Evolutionary conservation across 192 early-diverging fungal species (phyloP).

Genomic region (Coemansia sp.): DNA sequence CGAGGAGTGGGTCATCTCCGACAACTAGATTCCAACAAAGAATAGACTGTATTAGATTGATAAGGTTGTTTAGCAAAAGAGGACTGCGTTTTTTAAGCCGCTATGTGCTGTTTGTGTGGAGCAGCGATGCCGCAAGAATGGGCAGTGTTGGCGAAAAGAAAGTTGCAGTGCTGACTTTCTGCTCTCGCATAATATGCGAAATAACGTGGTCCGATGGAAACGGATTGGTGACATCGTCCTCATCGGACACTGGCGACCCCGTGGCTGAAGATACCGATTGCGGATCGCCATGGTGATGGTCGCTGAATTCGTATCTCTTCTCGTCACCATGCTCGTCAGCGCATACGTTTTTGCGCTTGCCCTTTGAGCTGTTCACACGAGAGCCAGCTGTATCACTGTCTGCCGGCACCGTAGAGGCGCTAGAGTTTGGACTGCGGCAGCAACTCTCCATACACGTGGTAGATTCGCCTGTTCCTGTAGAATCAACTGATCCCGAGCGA

Average conservation of each 20-base stretch:
- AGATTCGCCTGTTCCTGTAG: conserved; percentile 21
- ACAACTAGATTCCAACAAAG: conserved; percentile 56
- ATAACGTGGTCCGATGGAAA: conserved; percentile 53
- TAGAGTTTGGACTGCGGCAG: conserved; percentile 7
- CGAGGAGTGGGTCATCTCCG: conserved; percentile 65
- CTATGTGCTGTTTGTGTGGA: conserved; percentile 38
- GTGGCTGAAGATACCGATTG: conserved; percentile 24
- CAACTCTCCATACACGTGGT: conserved; percentile 18
- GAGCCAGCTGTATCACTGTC: conserved; percentile 2
- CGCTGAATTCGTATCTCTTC: conserved; percentile 50
- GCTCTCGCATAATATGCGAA: conserved; percentile 53
- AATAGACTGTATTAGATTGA: not conserved
- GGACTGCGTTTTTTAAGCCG: not conserved
- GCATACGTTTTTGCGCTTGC: conserved; percentile 38
- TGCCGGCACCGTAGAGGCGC: not conserved
- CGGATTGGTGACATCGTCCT: conserved; percentile 50
- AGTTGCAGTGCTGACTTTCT: conserved; percentile 53
- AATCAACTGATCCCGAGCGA: conserved; percentile 33
- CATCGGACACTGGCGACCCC: conserved; percentile 34
- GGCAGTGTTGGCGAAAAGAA: conserved; percentile 55
- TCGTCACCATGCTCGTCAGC: conserved; percentile 39
- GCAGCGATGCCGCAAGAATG: conserved; percentile 47
- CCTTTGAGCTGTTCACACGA: conserved; percentile 5
- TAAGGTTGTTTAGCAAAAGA: not conserved
- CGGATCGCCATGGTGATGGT: conserved; percentile 49